A percentile compares a stretch with the other conserved stretches of the same genome.
These are phyloP conservation scores for Kwoniella shandongensis DNA, from an alignment of 768 basidiomycete genomes.

Conservation along the genomic window DNA sequence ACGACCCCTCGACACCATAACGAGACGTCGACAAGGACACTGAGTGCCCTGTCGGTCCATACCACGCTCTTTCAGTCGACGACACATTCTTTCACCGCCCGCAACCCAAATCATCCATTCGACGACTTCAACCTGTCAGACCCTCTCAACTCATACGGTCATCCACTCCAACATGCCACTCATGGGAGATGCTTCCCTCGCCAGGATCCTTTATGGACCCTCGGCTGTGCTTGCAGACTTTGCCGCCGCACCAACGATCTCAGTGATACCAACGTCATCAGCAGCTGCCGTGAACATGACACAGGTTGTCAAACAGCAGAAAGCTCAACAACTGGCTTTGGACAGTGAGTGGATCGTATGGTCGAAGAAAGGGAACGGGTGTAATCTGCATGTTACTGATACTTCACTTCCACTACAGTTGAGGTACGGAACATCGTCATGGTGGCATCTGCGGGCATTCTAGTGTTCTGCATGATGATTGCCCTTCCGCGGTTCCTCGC, in stretches of 20 bases:
- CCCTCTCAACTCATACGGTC: too few relatives aligned
- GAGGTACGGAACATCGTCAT: not conserved
- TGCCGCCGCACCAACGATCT: conserved; percentile 6
- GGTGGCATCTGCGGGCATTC: conserved; percentile 32
- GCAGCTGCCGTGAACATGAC: conserved; percentile 19
- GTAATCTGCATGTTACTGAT: not conserved
- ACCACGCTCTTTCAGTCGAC: too few relatives aligned
- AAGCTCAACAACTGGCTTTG: conserved; percentile 19
- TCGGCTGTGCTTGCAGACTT: not conserved
- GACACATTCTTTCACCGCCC: too few relatives aligned
- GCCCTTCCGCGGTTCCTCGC: conserved; percentile 46
- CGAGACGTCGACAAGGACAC: too few relatives aligned
- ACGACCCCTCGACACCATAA: too few relatives aligned
- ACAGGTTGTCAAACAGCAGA: conserved; percentile 17
- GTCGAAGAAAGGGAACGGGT: too few relatives aligned
- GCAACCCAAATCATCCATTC: too few relatives aligned
- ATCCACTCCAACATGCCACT: conserved; percentile 28
- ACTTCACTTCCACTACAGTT: too few relatives aligned
- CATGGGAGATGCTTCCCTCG: conserved; percentile 29
- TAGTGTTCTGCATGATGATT: conserved; percentile 37
- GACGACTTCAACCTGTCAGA: too few relatives aligned
- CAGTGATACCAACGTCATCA: conserved; percentile 1
- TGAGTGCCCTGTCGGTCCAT: too few relatives aligned
- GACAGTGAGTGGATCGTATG: conserved; percentile 25
- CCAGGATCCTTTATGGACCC: conserved; percentile 13